Base-by-base conservation (phyloP, 768 basidiomycete species). In the Tremella mesenterica region DNA sequence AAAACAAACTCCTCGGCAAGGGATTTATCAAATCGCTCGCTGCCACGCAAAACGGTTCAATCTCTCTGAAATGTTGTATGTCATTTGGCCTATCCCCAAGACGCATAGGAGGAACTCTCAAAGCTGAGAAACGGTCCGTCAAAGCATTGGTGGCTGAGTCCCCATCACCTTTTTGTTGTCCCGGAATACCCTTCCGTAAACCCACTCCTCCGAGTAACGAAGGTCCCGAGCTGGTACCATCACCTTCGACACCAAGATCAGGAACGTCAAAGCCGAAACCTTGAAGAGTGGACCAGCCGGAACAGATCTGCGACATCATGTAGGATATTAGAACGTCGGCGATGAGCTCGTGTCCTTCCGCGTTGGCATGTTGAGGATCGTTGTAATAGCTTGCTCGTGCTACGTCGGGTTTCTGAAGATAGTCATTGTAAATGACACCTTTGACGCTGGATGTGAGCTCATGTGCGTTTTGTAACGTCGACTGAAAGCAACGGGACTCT, bases 1-100 rank as follows among this genome's bases (percentile, higher is more conserved):
- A 86, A 76, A 97, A 97, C 61, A 96, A 75, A 27, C 87, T 88
- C 0, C 85, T 82, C n/a, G 93, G 93, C 0, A 97, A 79, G 1
- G 95, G 95, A 75, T 97, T 96, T 73, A 99, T 88, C 48, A 97
- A 78, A 71, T 99, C 92, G 73, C 96, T 93, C n/a, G 95, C 95
- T 20, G 84, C 85, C 0, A 88, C 90, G 73, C 95, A 97, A 76
- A 80, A 90, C 6, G 93, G 95, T 33, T 82, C 79, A 47, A 93
- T 81, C 73, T 97, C 95, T 70, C 86, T 81, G 72, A 85, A 93
- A 50, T 73, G 64, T 26, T 69, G 58, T 25, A 77, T 67, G 52
- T 75, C 75, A 53, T 74, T 74, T 3, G 81, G 77, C 26, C 71
- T 63, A 60, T 77, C 75, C 54, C 79, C 80, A 72, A 96, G 84